Conservation (phyloP, 768 basidiomycete genomes). For the Tylopilus sp. region DNA sequence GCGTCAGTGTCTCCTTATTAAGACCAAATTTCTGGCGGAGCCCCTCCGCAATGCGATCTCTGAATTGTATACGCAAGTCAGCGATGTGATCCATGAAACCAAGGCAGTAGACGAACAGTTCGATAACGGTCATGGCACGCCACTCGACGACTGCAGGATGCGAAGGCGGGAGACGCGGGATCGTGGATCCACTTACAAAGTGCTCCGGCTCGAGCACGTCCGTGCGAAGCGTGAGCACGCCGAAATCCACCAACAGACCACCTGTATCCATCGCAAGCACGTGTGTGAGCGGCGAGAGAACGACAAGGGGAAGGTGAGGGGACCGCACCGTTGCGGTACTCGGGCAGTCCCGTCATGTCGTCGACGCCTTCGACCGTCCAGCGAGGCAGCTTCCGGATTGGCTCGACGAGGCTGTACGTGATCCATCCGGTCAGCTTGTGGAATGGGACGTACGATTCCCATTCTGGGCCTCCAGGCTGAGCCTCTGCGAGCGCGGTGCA, state of each 20-base stretch:
- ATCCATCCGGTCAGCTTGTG: conserved; percentile 97
- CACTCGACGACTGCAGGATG: conserved; percentile 95
- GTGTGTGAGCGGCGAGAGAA: background rate
- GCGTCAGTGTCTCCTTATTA: conserved; percentile 22
- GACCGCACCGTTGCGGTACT: conserved; percentile 79
- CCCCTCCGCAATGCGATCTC: conserved; percentile 73
- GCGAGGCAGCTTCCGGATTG: conserved; percentile 68
- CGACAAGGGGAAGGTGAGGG: background rate
- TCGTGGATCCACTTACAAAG: conserved; percentile 25
- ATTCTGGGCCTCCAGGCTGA: conserved; percentile 34
- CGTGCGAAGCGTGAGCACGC: conserved; percentile 68
- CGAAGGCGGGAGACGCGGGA: conserved; percentile 66
- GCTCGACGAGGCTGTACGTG: conserved; percentile 84
- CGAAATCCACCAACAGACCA: conserved; percentile 83
- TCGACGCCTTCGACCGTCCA: conserved; percentile 84
- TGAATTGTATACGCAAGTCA: conserved; percentile 24
- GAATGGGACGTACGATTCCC: conserved; percentile 83
- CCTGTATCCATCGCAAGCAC: conserved; percentile 42
- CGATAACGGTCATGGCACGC: conserved; percentile 93
- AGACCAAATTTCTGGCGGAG: conserved; percentile 61
- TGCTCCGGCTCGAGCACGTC: conserved; percentile 47
- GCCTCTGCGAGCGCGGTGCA: conserved; percentile 54
- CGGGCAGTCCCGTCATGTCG: conserved; percentile 89
- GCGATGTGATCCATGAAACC: too few species aligned
- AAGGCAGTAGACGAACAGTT: conserved; percentile 52